These are phyloP conservation scores for Colletotrichum brevisporum DNA, from an alignment of 2,329 filamentous ascomycete genomes.

Conservation along the genomic window DNA sequence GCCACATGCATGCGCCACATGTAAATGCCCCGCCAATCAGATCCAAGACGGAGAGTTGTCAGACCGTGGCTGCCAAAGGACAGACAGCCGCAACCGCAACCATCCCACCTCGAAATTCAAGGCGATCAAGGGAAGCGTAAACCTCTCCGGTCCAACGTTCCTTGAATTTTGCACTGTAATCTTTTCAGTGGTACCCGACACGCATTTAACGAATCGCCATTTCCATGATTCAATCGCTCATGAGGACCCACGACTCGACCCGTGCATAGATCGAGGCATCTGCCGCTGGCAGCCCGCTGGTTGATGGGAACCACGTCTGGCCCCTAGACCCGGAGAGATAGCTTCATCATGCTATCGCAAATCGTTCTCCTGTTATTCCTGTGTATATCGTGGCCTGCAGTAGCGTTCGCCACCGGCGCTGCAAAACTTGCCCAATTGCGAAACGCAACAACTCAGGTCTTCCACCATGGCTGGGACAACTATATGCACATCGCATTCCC, in stretches of 20 bases:
- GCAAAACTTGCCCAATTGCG: conserved; percentile 69
- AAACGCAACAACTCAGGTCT: conserved; percentile 80
- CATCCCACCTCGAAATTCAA: conserved; percentile 34
- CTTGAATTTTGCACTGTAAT: conserved; percentile 12
- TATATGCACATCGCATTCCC: conserved; percentile 96
- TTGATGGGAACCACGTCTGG: conserved; percentile 42
- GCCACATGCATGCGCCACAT: conserved; percentile 20
- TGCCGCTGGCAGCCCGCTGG: conserved; percentile 36
- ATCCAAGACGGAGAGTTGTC: conserved; percentile 11
- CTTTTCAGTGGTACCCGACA: conserved; percentile 14
- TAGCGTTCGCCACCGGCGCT: conserved; percentile 66
- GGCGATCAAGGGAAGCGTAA: conserved; percentile 13
- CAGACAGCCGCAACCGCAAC: conserved; percentile 24
- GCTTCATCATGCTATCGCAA: conserved; percentile 43
- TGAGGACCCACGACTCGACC: conserved; percentile 29
- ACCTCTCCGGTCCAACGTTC: conserved; percentile 10
- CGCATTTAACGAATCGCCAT: conserved; percentile 14
- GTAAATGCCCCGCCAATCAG: conserved; percentile 20
- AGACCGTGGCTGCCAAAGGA: conserved; percentile 32
- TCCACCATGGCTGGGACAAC: conserved; percentile 96
- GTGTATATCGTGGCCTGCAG: conserved; percentile 56
- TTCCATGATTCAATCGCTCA: conserved; percentile 15
- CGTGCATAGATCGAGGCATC: conserved; percentile 39
- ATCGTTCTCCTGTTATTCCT: conserved; percentile 44
- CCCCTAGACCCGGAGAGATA: conserved; percentile 27